Evolutionary conservation across 2,329 filamentous ascomycete species (phyloP).

Genomic region (Monilinia polystroma): DNA sequence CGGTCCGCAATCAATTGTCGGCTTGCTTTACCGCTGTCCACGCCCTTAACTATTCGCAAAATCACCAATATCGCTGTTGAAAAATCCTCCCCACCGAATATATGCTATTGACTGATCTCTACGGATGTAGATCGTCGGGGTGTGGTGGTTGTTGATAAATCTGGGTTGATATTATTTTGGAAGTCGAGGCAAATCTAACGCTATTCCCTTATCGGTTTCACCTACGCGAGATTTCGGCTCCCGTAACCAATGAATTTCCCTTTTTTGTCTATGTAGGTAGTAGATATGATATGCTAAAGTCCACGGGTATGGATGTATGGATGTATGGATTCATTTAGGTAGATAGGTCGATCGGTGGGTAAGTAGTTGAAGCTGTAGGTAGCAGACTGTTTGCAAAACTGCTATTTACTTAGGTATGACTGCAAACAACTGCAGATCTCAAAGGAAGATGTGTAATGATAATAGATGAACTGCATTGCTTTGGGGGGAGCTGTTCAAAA

Average conservation of each 20-base stretch:
- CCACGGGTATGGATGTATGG: neutral
- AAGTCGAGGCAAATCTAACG: constrained; percentile 22
- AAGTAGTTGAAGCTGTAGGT: too few relatives aligned
- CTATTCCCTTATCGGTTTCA: constrained; percentile 24
- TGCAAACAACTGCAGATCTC: too few relatives aligned
- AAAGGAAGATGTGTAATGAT: too few relatives aligned
- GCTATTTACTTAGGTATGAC: too few relatives aligned
- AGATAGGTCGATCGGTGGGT: too few relatives aligned
- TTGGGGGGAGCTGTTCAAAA: too few relatives aligned
- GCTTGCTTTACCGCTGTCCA: constrained; percentile 13
- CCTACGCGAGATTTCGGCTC: constrained; percentile 10
- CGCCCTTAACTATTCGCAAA: neutral
- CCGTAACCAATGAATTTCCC: constrained; percentile 1
- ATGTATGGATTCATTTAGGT: neutral
- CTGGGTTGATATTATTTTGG: constrained; percentile 20
- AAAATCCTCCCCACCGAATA: neutral
- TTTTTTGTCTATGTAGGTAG: neutral
- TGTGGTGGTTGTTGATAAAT: constrained; percentile 14
- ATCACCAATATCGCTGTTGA: neutral
- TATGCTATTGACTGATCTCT: constrained; percentile 15
- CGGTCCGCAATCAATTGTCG: constrained; percentile 20
- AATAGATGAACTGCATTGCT: too few relatives aligned
- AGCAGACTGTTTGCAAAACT: too few relatives aligned
- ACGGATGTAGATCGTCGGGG: constrained; percentile 13
- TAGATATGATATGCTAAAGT: neutral